phyloP scores from a whole-genome alignment of 768 basidiomycete species.

The Daedalea quercina region DNA sequence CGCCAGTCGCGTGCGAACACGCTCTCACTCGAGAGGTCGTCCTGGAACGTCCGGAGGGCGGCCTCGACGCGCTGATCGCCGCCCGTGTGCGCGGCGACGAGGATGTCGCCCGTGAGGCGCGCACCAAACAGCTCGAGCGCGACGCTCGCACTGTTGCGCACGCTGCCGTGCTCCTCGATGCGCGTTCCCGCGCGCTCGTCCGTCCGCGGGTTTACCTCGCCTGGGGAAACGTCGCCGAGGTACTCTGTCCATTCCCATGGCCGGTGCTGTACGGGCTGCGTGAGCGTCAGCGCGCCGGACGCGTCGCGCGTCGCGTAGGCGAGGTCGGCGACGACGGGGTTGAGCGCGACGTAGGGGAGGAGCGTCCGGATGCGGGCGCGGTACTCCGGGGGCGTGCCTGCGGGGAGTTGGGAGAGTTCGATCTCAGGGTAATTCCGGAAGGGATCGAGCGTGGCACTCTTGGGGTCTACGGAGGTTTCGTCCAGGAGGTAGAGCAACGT shows the following conservation, averaged over 20 bases:
- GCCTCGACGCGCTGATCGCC: slow-evolving; percentile 31
- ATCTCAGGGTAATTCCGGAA: slow-evolving; percentile 59
- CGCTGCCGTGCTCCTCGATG: slow-evolving; percentile 31
- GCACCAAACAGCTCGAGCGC: slow-evolving; percentile 68
- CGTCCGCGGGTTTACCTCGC: slow-evolving; percentile 35
- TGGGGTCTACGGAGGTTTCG: slow-evolving; percentile 57
- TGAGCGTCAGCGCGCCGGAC: slow-evolving; percentile 41
- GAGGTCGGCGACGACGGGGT: slow-evolving; percentile 48
- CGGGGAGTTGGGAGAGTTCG: slow-evolving; percentile 42
- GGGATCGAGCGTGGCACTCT: slow-evolving; percentile 48
- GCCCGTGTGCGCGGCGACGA: slow-evolving; percentile 24
- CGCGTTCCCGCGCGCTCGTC: slow-evolving; percentile 26
- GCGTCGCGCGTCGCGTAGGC: slow-evolving; percentile 51
- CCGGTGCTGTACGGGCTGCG: slow-evolving; percentile 55
- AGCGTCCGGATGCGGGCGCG: slow-evolving; percentile 51
- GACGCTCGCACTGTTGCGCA: slow-evolving; percentile 66
- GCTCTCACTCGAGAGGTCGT: slow-evolving; percentile 54
- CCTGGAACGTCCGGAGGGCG: slow-evolving; percentile 56
- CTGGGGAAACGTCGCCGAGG: slow-evolving; percentile 46
- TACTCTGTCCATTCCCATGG: slow-evolving; percentile 89
- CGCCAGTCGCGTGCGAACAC: slow-evolving; percentile 73
- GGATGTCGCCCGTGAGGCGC: slow-evolving; percentile 55
- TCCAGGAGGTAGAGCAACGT: slow-evolving; percentile 70
- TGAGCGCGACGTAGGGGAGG: slow-evolving; percentile 47
- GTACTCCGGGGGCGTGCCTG: slow-evolving; percentile 50